These are phyloP conservation scores for Rutstroemia sp. DNA, from an alignment of 2,329 filamentous ascomycete genomes.

Conservation along the genomic window DNA sequence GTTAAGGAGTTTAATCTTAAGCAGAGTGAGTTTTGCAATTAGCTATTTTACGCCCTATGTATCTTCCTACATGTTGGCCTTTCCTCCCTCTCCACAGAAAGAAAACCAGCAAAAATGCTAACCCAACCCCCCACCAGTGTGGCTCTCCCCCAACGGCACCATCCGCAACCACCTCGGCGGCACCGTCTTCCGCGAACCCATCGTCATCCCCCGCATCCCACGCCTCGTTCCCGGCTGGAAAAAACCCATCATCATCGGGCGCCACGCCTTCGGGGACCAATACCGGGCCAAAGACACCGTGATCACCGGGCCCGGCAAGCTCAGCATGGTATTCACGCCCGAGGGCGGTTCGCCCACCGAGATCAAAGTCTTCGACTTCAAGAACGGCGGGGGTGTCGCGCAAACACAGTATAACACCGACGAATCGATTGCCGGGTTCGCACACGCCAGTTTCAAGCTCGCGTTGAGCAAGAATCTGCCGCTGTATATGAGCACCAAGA, in stretches of 20 bases:
- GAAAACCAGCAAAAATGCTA: slow-evolving; percentile 8
- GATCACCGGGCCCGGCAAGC: slow-evolving; percentile 72
- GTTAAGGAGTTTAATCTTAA: slow-evolving; percentile 98
- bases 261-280: slow-evolving; percentile 97
- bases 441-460: slow-evolving; percentile 94
- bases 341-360: slow-evolving; percentile 72
- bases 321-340: slow-evolving; percentile 93
- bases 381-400: slow-evolving; percentile 76
- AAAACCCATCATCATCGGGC: slow-evolving; percentile 97
- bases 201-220: slow-evolving; percentile 89
- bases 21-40: slow-evolving; percentile 63
- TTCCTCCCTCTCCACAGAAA: neutral
- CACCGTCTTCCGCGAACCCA: slow-evolving; percentile 98
- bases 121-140: slow-evolving; percentile 53
- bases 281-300: slow-evolving; percentile 94
- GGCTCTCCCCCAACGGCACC: slow-evolving; percentile 94
- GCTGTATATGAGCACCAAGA: slow-evolving; percentile 99
- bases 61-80: no score
- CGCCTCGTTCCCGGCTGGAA: slow-evolving; percentile 95
- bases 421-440: slow-evolving; percentile 90
- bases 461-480: slow-evolving; percentile 80
- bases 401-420: slow-evolving; percentile 98
- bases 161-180: slow-evolving; percentile 72
- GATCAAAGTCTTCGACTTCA: slow-evolving; percentile 87
- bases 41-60: no score